Evolutionary conservation across 352 stramenopile species (phyloP), one percentile per base, ranked within the genome.

Genomic region (Pythium oligandrum): DNA sequence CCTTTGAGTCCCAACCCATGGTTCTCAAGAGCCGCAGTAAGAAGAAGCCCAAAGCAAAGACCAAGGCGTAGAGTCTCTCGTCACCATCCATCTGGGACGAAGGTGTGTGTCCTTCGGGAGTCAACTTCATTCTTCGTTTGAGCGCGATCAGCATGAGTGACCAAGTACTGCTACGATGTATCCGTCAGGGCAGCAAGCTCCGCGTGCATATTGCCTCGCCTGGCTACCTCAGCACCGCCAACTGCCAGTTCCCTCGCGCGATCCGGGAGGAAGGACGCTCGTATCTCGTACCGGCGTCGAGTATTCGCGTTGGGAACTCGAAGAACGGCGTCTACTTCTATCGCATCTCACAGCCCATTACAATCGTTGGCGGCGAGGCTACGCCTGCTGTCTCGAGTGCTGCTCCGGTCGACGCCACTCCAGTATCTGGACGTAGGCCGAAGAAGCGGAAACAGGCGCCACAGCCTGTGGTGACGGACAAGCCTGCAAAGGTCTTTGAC

Each of bases 1-100:
- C 35, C 3, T 85, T 88, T 31, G 50, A 75, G 17, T 36, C 55
- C 2, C 74, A 84, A 35, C 62, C 70, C 37, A 32, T 77, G 4
- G 31, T 81, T 8, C 54, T 44, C 8, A 88, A 68, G 51, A 60
- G 48, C 43, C 43, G 34, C 34, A 53, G 38, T 37, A 49, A 26
- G 55, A 78, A 72, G 45, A 64, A 75, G 54, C 57, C 44, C 34
- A 35, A 48, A 5, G 39, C 17, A 6, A 55, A 51, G 40, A 61
- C 52, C 6, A 47, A 51, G 53, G 34, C 39, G 11, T 39, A 57
- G 31, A 0, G 17, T 0, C 17, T 26, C 17, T 26, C 17, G 17
- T 26, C 17, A 26, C 17, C 17, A 26, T 26, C 17, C 17, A 26
- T 26, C 17, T 26, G 17, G 17, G 17, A 26, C 17, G 17, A 26